Evolutionary conservation across 1,139 yeast genomes (phyloP), one percentile per base, ranked within the genome.

Genomic region (Protomyces gravidus): DNA sequence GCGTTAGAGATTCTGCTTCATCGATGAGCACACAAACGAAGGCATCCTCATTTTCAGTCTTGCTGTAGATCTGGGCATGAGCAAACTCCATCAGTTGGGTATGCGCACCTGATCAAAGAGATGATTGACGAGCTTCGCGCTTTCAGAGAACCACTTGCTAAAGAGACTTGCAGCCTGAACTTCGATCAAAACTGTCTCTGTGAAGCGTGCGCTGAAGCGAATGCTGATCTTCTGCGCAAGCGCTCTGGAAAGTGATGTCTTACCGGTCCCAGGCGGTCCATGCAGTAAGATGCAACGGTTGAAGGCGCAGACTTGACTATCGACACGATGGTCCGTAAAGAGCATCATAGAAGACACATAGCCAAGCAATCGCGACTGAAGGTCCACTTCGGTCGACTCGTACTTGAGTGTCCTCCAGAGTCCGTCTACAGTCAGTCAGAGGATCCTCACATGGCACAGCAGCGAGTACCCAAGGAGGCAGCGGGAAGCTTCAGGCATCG

Each of bases 181-280:
- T 27, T 65, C 67, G 36, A 65, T 48, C 49, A 65, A 45, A 26
- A 50, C 45, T 13, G 64, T 49, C 13, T 52, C 58, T 6, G 33
- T 11, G 30, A 32, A 63, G n/a, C 55, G 42, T 15, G 30, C 36
- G 13, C 62, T 51, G 19, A 61, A 52, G 13, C 65, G 61, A 28
- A 65, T 64, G 15, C 64, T 59, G 23, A 63, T 48, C 40, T 64
- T 65, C 39, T 65, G 67, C 21, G 67, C 66, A 11, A 65, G 57
- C 13, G 67, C 65, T 40, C 25, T 33, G 47, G 66, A 64, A 13
- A 64, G 63, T 25, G 64, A 62, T 4, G 67, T 65, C 48, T 65
- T 65, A 25, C 67, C 67, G 7, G 63, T 63, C 9, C 67, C 67
- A 1, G 67, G 67, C 2, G 65, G 66, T 1, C 67, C 67, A 51